A percentile compares a stretch with the other conserved stretches of the same genome.
phyloP scores from a whole-genome alignment of 345 rosid genomes.

The Barbarea vulgaris region DNA sequence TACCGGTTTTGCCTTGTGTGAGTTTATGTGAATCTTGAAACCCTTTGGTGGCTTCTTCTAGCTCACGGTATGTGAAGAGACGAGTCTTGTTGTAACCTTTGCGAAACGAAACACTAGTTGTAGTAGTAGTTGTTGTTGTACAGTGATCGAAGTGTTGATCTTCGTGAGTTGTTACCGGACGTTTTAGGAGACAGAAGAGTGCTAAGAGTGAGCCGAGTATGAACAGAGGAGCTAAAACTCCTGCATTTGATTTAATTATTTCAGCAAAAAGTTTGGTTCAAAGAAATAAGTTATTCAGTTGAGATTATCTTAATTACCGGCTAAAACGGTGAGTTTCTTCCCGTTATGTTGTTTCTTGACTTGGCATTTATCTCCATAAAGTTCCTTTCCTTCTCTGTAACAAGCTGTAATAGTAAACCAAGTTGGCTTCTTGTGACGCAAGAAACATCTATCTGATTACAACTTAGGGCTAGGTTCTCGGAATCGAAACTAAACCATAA shows the following conservation, averaged over 20 bases:
- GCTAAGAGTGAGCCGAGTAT: slow-evolving; percentile 50
- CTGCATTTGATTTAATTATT: slow-evolving; percentile 13
- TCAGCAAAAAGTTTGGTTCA: not conserved
- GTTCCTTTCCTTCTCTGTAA: slow-evolving; percentile 57
- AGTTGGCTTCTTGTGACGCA: slow-evolving; percentile 19
- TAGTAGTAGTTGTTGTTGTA: slow-evolving; percentile 17
- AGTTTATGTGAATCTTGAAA: slow-evolving; percentile 61
- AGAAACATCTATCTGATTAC: not conserved
- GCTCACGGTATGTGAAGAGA: slow-evolving; percentile 65
- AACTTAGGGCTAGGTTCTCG: not conserved
- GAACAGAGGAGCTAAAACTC: slow-evolving; percentile 43
- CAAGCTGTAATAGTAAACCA: slow-evolving; percentile 50
- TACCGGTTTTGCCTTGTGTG: slow-evolving; percentile 49
- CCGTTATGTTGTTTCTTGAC: slow-evolving; percentile 44
- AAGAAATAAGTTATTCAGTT: not conserved
- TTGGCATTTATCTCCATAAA: slow-evolving; percentile 50
- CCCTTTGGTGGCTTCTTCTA: slow-evolving; percentile 70
- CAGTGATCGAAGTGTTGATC: slow-evolving; percentile 42
- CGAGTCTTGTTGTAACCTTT: slow-evolving; percentile 74
- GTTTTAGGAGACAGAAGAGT: slow-evolving; percentile 56
- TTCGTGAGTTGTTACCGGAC: slow-evolving; percentile 43
- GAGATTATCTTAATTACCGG: slow-evolving; percentile 48
- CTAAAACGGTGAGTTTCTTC: slow-evolving; percentile 54
- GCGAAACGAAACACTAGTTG: slow-evolving; percentile 56
- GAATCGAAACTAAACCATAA: not conserved